Evolutionary conservation across 768 basidiomycete species (phyloP).

Genomic region (Mycena albidolilacea): DNA sequence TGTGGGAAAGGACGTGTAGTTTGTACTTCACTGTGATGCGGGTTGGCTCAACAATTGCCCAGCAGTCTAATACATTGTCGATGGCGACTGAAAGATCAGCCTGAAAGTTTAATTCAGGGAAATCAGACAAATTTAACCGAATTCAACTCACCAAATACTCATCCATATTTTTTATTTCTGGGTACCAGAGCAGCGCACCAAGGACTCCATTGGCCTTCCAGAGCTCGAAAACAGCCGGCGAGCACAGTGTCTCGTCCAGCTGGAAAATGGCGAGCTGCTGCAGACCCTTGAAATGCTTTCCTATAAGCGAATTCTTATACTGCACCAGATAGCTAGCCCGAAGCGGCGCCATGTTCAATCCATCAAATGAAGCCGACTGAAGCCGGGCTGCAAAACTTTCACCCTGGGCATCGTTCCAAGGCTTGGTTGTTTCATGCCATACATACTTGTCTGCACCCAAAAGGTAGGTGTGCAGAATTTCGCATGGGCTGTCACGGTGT

Average conservation of each 20-base stretch:
- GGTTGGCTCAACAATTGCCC: no score
- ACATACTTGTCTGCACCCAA: conserved; percentile 49
- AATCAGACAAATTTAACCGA: not conserved
- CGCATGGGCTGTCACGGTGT: conserved; percentile 13
- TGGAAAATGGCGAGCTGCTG: conserved; percentile 51
- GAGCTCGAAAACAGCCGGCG: conserved; percentile 35
- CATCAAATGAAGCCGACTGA: conserved; percentile 43
- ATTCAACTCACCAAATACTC: conserved; percentile 42
- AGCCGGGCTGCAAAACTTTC: conserved; percentile 47
- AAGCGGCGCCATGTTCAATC: conserved; percentile 44
- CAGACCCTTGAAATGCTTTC: conserved; percentile 53
- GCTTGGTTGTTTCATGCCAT: conserved; percentile 46
- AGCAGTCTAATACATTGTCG: conserved; percentile 26
- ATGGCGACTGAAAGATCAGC: conserved; percentile 36
- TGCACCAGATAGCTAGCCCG: conserved; percentile 50
- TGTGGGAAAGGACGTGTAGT: not conserved
- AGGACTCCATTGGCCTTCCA: conserved; percentile 50
- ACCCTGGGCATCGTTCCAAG: conserved; percentile 42
- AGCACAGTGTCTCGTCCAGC: conserved; percentile 37
- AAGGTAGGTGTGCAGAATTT: conserved; percentile 41
- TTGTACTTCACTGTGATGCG: no score
- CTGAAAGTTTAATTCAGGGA: not conserved
- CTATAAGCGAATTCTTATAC: conserved; percentile 52
- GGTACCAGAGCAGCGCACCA: conserved; percentile 49
- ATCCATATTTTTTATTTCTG: conserved; percentile 46